These are phyloP conservation scores for Fusarium sarcochroum DNA, from an alignment of 2,329 filamentous ascomycete species.

Conservation along the genomic window DNA sequence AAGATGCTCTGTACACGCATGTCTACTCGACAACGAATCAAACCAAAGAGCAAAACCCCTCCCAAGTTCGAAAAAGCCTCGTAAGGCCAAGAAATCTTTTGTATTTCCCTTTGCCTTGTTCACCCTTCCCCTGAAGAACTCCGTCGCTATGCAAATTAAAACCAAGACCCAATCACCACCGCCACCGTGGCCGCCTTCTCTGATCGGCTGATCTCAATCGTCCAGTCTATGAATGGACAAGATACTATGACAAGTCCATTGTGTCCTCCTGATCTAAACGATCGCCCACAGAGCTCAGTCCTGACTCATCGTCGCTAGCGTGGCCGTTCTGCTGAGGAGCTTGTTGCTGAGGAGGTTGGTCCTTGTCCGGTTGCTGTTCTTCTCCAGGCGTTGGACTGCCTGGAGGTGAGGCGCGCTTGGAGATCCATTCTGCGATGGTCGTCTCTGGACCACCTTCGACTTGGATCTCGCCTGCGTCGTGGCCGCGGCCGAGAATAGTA, in stretches of 20 bases:
- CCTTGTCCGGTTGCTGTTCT: slow-evolving; percentile 17
- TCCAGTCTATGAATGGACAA: background rate
- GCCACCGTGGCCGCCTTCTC: background rate
- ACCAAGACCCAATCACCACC: slow-evolving; percentile 19
- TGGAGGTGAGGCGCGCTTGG: slow-evolving; percentile 46
- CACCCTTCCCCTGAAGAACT: slow-evolving; percentile 41
- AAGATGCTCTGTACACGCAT: slow-evolving; percentile 3
- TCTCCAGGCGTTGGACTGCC: slow-evolving; percentile 21
- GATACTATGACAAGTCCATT: slow-evolving; percentile 61
- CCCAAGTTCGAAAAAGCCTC: slow-evolving; percentile 3
- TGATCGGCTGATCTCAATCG: background rate
- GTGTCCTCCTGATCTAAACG: slow-evolving; percentile 59
- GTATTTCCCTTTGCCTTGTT: slow-evolving; percentile 21
- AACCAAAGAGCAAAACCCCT: slow-evolving; percentile 14
- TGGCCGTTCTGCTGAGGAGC: slow-evolving; percentile 45
- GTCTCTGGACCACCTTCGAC: slow-evolving; percentile 78
- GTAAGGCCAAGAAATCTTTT: slow-evolving; percentile 20
- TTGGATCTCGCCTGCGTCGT: slow-evolving; percentile 78
- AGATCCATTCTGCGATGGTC: slow-evolving; percentile 57
- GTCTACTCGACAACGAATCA: slow-evolving; percentile 1
- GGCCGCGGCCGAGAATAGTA: slow-evolving; percentile 82
- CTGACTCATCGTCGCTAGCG: slow-evolving; percentile 61
- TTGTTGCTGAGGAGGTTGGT: slow-evolving; percentile 17
- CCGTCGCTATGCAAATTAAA: slow-evolving; percentile 50
- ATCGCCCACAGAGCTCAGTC: slow-evolving; percentile 70